Evolutionary conservation across 257 asterid genomes (phyloP).

Genomic region (Ligustrum vulgare): DNA sequence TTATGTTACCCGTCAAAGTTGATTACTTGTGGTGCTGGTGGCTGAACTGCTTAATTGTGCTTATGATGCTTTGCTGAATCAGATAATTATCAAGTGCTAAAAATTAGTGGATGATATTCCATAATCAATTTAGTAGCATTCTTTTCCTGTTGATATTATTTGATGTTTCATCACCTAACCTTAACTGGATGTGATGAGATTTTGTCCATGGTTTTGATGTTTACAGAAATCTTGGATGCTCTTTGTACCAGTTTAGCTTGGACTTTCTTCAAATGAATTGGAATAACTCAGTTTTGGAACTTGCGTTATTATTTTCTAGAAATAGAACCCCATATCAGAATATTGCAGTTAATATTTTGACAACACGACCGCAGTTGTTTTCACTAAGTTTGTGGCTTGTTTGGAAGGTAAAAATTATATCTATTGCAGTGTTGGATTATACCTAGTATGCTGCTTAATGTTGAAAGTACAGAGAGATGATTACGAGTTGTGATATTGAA

Average conservation of each 20-base stretch:
- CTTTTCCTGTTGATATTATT: slow-evolving; percentile 32
- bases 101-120: slow-evolving; percentile 21
- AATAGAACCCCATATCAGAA: too few relatives aligned
- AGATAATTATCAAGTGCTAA: slow-evolving; percentile 11
- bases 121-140: slow-evolving; percentile 19
- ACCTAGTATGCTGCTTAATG: too few relatives aligned
- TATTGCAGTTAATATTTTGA: too few relatives aligned
- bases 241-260: slow-evolving; percentile 3
- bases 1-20: slow-evolving; percentile 7
- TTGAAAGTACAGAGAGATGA: too few relatives aligned
- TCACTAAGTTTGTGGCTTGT: too few relatives aligned
- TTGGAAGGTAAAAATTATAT: too few relatives aligned
- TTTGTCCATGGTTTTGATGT: slow-evolving; percentile 52
- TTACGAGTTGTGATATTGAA: too few relatives aligned
- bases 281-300: background rate
- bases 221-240: slow-evolving; percentile 56
- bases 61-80: slow-evolving; percentile 12
- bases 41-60: slow-evolving; percentile 9
- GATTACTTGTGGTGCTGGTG: background rate
- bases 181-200: slow-evolving; percentile 33
- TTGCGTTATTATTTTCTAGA: background rate
- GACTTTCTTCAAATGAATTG: background rate
- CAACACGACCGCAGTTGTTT: background rate
- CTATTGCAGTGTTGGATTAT: too few relatives aligned
- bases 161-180: slow-evolving; percentile 33